Conservation (phyloP, 495 filamentous ascomycete species). For the Aspergillus funiculosus region DNA sequence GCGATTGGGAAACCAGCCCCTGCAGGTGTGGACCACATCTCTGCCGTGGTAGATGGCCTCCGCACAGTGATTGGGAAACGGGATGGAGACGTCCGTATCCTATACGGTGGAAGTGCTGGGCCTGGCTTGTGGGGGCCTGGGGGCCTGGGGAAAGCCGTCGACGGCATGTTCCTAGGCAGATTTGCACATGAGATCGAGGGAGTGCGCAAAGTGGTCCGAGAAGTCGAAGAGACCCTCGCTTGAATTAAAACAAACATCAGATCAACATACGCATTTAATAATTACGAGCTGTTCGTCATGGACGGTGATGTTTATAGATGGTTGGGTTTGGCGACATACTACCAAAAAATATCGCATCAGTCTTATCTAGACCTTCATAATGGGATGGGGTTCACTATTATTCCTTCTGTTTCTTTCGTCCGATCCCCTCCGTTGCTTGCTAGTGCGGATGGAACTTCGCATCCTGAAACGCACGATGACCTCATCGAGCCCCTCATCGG, state of each 20-base stretch:
- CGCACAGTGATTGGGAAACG: conserved; percentile 40
- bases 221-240: conserved; percentile 50
- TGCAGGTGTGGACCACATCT: conserved; percentile 67
- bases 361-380: conserved; percentile 1
- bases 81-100: conserved; percentile 52
- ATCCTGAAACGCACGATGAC: conserved; percentile 7
- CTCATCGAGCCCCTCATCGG: conserved; percentile 3
- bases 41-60: conserved; percentile 59
- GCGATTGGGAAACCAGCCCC: conserved; percentile 72
- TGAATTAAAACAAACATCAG: neutral
- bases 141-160: conserved; percentile 58
- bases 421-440: neutral
- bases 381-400: neutral
- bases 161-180: conserved; percentile 76
- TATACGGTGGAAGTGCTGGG: conserved; percentile 78
- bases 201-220: conserved; percentile 60
- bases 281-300: conserved; percentile 3
- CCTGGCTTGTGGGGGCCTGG: conserved; percentile 62
- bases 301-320: conserved; percentile 1
- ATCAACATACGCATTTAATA: neutral
- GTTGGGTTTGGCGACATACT: neutral
- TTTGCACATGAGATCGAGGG: conserved; percentile 72
- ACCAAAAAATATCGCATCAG: neutral
- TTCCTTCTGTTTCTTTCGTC: neutral
- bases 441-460: neutral